Base-by-base conservation (phyloP, 164 flowering plant species). In the Liriodendron chinense region DNA sequence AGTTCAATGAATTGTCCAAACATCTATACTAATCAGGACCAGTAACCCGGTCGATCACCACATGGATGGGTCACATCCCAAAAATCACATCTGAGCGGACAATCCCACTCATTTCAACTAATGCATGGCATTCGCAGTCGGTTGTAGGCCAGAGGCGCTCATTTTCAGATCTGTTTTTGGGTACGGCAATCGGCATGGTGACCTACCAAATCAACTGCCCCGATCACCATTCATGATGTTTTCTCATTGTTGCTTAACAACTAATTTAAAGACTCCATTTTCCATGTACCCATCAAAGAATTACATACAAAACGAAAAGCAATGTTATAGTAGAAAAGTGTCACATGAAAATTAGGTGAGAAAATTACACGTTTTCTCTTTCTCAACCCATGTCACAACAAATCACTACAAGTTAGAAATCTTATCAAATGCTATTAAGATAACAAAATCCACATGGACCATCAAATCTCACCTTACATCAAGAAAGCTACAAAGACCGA, bases 401-500 rank as follows among this genome's bases (percentile, higher is more conserved):
- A 53, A 53, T 53, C 59, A 16, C 59, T 53, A 53, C 59, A 53
- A 12, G 59, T 53, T 53, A 53, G 18, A 53, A 53, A 53, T 16
- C 59, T 53, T 12, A 53, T 16, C 59, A 16, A 53, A 53, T 16
- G 0, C 16, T 53, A 53, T 53, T 0, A 53, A 13, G 4, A 53
- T 53, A 12, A 16, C 13, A 12, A 53, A 53, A 53, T 12, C 13
- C 18, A 12, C 59, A 53, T 12, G 18, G 59, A 16, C 59, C 8
- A 53, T 12, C 59, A 12, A 53, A 53, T 12, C 18, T 13, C 13
- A 12, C 59, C 59, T 12, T 53, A 16, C 18, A 12, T 12, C 59
- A 8, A 28, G 47, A 67, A 67, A 67, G 47, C 69, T 67, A 67
- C 69, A 28, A 67, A 28, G 43, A 67, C 69, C 9, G n/a, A 24